Evolutionary conservation across 1,139 yeast species (phyloP).

Genomic region (Nakaseomyces uthaithaninus): DNA sequence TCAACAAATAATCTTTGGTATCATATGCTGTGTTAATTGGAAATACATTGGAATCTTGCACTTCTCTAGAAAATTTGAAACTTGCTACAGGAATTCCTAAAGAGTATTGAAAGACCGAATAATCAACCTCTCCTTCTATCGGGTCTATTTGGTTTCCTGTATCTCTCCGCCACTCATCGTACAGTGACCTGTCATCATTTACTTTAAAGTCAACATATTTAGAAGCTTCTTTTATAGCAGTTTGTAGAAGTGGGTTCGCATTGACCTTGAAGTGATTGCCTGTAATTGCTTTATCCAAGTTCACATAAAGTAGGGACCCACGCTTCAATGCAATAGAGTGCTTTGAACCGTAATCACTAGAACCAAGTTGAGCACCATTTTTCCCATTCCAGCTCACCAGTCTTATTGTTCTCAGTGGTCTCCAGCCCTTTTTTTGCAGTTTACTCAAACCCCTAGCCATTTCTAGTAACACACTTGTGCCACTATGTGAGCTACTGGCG

Average conservation of each 20-base stretch:
- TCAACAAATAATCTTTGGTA: slow-evolving; percentile 47
- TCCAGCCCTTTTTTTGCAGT: slow-evolving; percentile 42
- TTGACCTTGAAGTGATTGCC: slow-evolving; percentile 37
- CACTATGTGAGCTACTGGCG: slow-evolving; percentile 40
- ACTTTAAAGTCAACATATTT: slow-evolving; percentile 31
- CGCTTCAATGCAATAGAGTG: slow-evolving; percentile 29
- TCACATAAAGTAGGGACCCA: slow-evolving; percentile 38
- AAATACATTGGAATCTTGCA: slow-evolving; percentile 36
- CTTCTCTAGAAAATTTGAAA: slow-evolving; percentile 35
- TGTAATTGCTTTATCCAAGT: slow-evolving; percentile 39
- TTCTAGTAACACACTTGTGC: slow-evolving; percentile 39
- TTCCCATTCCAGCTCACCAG: slow-evolving; percentile 47
- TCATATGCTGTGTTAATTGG: slow-evolving; percentile 57
- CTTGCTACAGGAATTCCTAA: slow-evolving; percentile 44
- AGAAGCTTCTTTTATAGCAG: slow-evolving; percentile 33
- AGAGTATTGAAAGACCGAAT: slow-evolving; percentile 41
- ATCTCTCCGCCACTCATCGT: slow-evolving; percentile 32
- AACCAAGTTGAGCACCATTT: slow-evolving; percentile 40
- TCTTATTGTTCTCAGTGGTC: slow-evolving; percentile 45
- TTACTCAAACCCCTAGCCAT: slow-evolving; percentile 39
- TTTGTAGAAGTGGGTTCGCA: slow-evolving; percentile 38
- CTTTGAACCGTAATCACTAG: slow-evolving; percentile 43
- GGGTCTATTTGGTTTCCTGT: slow-evolving; percentile 27
- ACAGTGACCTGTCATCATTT: slow-evolving; percentile 29
- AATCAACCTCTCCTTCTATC: slow-evolving; percentile 37